A percentile compares a stretch with the other conserved stretches of the same genome.
Evolutionary conservation across 352 stramenopile genomes (phyloP).

Genomic region (Phytophthora podocarpi): DNA sequence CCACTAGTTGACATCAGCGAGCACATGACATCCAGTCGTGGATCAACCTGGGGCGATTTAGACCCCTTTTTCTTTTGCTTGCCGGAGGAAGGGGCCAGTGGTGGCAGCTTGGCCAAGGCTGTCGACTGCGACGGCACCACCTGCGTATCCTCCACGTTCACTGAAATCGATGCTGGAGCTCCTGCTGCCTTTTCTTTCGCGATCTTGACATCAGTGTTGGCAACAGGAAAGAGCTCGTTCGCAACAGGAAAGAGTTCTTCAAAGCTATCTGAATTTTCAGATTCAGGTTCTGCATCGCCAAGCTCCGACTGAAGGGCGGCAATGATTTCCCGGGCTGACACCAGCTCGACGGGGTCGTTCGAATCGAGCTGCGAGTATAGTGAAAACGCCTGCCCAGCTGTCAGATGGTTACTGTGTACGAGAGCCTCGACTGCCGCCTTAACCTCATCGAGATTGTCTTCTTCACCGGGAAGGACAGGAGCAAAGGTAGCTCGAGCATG

Average conservation of each 20-base stretch:
- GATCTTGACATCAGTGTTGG: slow-evolving; percentile 12
- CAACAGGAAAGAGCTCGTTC: slow-evolving; percentile 32
- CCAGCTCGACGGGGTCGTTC: slow-evolving; percentile 41
- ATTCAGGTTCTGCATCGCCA: slow-evolving; percentile 27
- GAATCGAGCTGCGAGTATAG: slow-evolving; percentile 67
- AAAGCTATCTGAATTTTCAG: slow-evolving; percentile 2
- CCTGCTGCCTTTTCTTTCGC: background rate
- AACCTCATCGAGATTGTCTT: slow-evolving; percentile 45
- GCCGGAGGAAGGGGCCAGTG: slow-evolving; percentile 9
- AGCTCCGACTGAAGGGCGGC: slow-evolving; percentile 51
- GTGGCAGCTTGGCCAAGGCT: slow-evolving; percentile 14
- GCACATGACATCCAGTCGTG: slow-evolving; percentile 78
- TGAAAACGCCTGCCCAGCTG: slow-evolving; percentile 67
- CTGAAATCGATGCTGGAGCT: background rate
- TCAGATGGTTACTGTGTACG: slow-evolving; percentile 58
- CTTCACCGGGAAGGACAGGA: slow-evolving; percentile 24
- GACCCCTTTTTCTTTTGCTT: slow-evolving; percentile 21
- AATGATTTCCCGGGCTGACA: slow-evolving; percentile 68
- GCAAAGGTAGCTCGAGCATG: slow-evolving; percentile 32
- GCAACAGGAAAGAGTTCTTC: slow-evolving; percentile 32
- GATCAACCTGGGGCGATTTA: slow-evolving; percentile 27
- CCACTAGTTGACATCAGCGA: slow-evolving; percentile 75
- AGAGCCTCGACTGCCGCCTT: slow-evolving; percentile 71
- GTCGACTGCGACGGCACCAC: slow-evolving; percentile 2
- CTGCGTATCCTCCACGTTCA: slow-evolving; percentile 4